These are phyloP conservation scores for Lactarius akahatsu DNA, from an alignment of 768 basidiomycete genomes.

Conservation along the genomic window DNA sequence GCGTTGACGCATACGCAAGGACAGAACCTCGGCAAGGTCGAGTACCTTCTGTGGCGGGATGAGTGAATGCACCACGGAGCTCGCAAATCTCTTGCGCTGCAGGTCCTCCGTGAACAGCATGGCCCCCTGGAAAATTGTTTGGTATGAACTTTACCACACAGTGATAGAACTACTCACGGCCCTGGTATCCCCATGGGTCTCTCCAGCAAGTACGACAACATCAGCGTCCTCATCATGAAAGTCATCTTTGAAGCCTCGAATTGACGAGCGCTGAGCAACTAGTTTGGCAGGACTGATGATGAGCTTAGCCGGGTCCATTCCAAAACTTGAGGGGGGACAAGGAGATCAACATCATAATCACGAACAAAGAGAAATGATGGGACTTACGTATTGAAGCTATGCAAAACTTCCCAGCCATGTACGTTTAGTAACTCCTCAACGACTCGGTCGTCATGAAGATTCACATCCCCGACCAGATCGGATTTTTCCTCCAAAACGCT, in stretches of 20 bases:
- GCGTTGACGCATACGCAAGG: slow-evolving; percentile 36
- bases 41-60: slow-evolving; percentile 26
- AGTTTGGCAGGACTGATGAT: slow-evolving; percentile 40
- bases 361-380: background rate
- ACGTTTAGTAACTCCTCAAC: slow-evolving; percentile 37
- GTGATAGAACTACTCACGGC: slow-evolving; percentile 36
- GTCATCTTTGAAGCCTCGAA: slow-evolving; percentile 45
- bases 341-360: background rate
- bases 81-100: slow-evolving; percentile 14
- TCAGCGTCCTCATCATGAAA: slow-evolving; percentile 38
- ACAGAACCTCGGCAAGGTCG: slow-evolving; percentile 36
- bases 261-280: slow-evolving; percentile 37
- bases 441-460: slow-evolving; percentile 33
- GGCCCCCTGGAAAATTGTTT: slow-evolving; percentile 20
- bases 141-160: background rate
- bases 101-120: slow-evolving; percentile 23
- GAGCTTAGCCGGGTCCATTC: slow-evolving; percentile 47
- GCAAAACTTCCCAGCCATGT: slow-evolving; percentile 44
- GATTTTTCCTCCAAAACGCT: background rate
- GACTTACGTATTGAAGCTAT: slow-evolving; percentile 45
- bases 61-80: slow-evolving; percentile 16
- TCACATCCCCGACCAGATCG: slow-evolving; percentile 2
- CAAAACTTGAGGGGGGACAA: slow-evolving; percentile 34
- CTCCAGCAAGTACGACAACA: slow-evolving; percentile 43
- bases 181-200: slow-evolving; percentile 41